Evolutionary conservation across 768 basidiomycete species (phyloP).

Genomic region (Pisolithus albus): DNA sequence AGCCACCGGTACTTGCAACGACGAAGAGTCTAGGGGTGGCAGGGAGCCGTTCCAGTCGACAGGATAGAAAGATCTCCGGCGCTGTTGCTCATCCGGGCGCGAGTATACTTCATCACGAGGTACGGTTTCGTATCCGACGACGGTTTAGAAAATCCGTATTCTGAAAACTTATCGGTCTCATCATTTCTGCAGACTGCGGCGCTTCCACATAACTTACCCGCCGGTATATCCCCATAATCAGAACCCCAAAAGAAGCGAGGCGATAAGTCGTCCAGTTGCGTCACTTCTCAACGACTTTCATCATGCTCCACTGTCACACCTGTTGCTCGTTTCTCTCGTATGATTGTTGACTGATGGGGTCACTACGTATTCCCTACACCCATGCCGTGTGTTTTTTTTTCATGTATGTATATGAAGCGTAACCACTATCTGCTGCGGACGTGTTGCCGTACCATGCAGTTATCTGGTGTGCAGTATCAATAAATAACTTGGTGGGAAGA

Average conservation of each 20-base stretch:
- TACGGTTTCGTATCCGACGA: constrained; percentile 12
- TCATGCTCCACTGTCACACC: background rate
- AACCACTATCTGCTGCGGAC: background rate
- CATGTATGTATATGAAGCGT: background rate
- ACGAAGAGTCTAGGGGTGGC: constrained; percentile 54
- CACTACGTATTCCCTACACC: background rate
- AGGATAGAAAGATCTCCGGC: constrained; percentile 32
- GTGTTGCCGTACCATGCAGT: background rate
- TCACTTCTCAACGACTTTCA: constrained; percentile 19
- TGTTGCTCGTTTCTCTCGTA: background rate
- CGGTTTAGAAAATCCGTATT: constrained; percentile 8
- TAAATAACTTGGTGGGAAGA: background rate
- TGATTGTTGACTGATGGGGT: background rate
- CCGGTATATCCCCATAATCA: constrained; percentile 6
- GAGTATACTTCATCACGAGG: constrained; percentile 14
- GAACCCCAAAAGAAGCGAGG: constrained; percentile 24
- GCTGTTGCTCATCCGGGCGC: constrained; percentile 25
- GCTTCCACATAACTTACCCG: constrained; percentile 8
- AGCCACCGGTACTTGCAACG: constrained; percentile 54
- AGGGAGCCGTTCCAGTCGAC: constrained; percentile 37
- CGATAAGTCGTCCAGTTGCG: constrained; percentile 21
- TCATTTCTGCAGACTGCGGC: background rate
- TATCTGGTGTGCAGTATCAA: background rate
- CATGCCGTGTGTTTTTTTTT: background rate
- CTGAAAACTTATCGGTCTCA: constrained; percentile 1